phyloP scores from a whole-genome alignment of 1,284 basidiomycete species.

The Grifola frondosa region DNA sequence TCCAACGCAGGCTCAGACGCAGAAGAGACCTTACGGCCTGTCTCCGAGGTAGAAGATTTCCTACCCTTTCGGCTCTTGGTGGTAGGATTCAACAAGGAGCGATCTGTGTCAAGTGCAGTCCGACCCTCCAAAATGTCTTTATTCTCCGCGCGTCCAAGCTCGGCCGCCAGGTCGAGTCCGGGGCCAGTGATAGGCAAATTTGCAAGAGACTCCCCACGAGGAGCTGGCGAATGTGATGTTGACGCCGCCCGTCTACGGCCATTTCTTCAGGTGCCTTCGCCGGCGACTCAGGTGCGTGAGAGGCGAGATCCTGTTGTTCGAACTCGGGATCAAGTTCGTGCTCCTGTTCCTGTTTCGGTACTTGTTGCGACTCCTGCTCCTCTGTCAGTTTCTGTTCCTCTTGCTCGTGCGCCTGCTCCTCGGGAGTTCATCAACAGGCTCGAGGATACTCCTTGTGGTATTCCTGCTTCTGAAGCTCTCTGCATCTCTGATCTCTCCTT shows the following conservation, averaged over 20 bases:
- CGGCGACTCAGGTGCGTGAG: constrained; percentile 29
- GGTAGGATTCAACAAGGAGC: constrained; percentile 39
- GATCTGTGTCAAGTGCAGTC: constrained; percentile 51
- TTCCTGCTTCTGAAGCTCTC: constrained; percentile 54
- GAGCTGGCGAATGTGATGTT: constrained; percentile 45
- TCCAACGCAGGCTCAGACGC: constrained; percentile 40
- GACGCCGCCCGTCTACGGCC: constrained; percentile 55
- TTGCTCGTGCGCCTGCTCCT: constrained; percentile 46
- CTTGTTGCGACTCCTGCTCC: constrained; percentile 38
- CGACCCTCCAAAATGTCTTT: constrained; percentile 67
- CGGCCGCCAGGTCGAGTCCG: constrained; percentile 87
- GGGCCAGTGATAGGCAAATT: constrained; percentile 80
- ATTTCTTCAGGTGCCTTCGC: constrained; percentile 43
- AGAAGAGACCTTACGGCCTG: constrained; percentile 37
- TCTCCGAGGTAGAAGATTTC: constrained; percentile 42
- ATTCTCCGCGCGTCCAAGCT: constrained; percentile 85
- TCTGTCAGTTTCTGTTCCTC: too few species aligned
- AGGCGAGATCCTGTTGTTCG: constrained; percentile 24
- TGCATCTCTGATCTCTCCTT: constrained; percentile 39
- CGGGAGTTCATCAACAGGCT: constrained; percentile 33
- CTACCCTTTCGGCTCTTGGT: constrained; percentile 56
- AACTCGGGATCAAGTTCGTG: constrained; percentile 35
- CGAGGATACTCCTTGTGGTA: constrained; percentile 49
- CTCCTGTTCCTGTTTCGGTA: constrained; percentile 39
- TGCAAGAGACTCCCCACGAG: constrained; percentile 73